A percentile compares a stretch with the other conserved stretches of the same genome.
These are phyloP conservation scores for Penicillium digitatum DNA, from an alignment of 2,329 filamentous ascomycete species.

Conservation along the genomic window DNA sequence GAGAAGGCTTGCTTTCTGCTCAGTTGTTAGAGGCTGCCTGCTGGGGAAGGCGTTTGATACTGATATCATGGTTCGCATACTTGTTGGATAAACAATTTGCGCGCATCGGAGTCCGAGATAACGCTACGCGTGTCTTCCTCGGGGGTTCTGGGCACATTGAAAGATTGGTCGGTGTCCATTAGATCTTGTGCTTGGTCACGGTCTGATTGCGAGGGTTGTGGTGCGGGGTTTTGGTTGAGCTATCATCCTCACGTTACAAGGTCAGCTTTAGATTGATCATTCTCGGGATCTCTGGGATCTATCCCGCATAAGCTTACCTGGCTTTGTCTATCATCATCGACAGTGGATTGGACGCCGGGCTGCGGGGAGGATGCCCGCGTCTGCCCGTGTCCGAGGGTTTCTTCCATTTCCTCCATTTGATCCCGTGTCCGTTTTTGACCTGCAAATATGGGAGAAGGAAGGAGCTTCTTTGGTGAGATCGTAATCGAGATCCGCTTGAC, in stretches of 20 bases:
- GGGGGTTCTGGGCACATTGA: conserved; percentile 8
- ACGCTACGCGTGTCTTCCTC: conserved; percentile 19
- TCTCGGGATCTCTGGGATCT: not conserved
- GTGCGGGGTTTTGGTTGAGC: conserved; percentile 15
- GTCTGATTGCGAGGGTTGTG: conserved; percentile 19
- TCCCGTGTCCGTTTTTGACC: conserved; percentile 42
- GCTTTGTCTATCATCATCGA: conserved; percentile 12
- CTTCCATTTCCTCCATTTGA: conserved; percentile 33
- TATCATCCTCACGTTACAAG: conserved; percentile 4
- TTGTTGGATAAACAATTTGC: conserved; percentile 41
- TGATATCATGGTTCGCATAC: conserved; percentile 26
- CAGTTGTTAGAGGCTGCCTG: conserved; percentile 12
- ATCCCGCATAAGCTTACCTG: conserved; percentile 16
- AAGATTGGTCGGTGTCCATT: conserved; percentile 10
- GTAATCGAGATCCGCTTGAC: conserved; percentile 28
- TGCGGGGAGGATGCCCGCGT: conserved; percentile 11
- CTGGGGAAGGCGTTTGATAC: not conserved
- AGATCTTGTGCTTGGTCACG: conserved; percentile 14
- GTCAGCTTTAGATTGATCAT: not conserved
- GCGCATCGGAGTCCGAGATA: conserved; percentile 35
- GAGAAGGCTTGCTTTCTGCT: conserved; percentile 41
- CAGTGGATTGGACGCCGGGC: conserved; percentile 13
- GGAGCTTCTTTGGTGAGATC: conserved; percentile 28
- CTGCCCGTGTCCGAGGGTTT: conserved; percentile 21
- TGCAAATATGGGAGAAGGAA: conserved; percentile 33